Evolutionary conservation across 176 grass and related monocot genomes (phyloP), one percentile per base, ranked within the genome.

Genomic region (Carex myosuroides): DNA sequence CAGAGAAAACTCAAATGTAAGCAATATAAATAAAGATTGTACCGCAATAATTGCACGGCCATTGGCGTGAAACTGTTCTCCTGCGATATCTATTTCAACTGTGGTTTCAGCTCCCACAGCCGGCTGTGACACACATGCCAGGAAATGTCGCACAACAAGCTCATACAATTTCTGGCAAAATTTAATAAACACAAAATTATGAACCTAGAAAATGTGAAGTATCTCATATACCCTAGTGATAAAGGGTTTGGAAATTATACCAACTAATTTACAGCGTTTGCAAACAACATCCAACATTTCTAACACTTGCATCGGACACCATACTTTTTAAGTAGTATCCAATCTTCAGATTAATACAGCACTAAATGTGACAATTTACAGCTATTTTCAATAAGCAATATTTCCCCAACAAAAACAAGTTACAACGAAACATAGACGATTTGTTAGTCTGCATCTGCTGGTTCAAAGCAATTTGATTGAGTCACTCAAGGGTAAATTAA

Each of bases 81-180:
- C 85, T 1, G 92, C 91, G 90, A 94, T 93, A 81, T 94, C 89
- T 64, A 98, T 88, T 90, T 94, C 91, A 67, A 98, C 88, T 63
- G 85, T 93, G 67, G 92, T 98, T 88, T 98, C 89, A 80, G 92
- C 95, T 89, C 95, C 95, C 56, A 98, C 89, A 60, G 95, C 91
- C 41, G 95, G 92, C 86, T 98, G 92, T 81, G 95, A 98, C 58
- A 94, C 90, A 82, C 95, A 98, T 72, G 95, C 95, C 90, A 98
- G 92, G 76, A 98, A 98, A 90, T 98, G 95, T 24, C 89, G 92
- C 75, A 95, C 92, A 86, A 98, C 89, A 63, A 95, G 89, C 89
- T 98, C 92, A 90, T 98, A 98, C 80, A 98, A 84, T 98, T 85
- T 98, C 92, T 98, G 88, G 35, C 80, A 17, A 81, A 52, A 20